Percentiles rank a stretch among this genome's conserved stretches.
phyloP scores from a whole-genome alignment of 331 rosid genomes.

The Pyrus hybrid region DNA sequence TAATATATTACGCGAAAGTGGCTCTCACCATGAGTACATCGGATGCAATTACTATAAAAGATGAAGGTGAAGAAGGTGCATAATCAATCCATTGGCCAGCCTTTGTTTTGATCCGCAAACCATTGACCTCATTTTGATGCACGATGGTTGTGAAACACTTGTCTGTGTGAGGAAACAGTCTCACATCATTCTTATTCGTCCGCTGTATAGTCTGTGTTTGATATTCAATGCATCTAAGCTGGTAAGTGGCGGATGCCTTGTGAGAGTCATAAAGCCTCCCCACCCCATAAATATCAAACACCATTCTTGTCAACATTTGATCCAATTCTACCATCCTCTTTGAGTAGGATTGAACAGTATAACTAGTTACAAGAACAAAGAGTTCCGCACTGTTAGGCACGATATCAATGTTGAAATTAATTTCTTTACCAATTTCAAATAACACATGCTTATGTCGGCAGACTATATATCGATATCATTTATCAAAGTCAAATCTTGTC shows the following conservation, averaged over 20 bases:
- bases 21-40: conserved; percentile 12
- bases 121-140: conserved; percentile 11
- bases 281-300: too few relatives aligned
- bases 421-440: too few relatives aligned
- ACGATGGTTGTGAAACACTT: conserved; percentile 9
- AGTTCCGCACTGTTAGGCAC: not conserved
- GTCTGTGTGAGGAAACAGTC: conserved; percentile 16
- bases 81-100: conserved; percentile 16
- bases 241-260: conserved; percentile 4
- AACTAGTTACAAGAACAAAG: too few relatives aligned
- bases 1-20: not conserved
- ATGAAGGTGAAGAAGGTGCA: not conserved
- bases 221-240: conserved; percentile 10
- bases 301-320: too few relatives aligned
- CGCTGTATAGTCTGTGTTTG: not conserved
- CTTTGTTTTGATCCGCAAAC: conserved; percentile 18
- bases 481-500: too few relatives aligned
- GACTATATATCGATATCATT: too few relatives aligned
- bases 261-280: conserved; percentile 1
- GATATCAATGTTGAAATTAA: too few relatives aligned
- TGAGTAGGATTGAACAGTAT: too few relatives aligned
- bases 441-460: too few relatives aligned
- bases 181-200: not conserved
- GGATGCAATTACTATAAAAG: conserved; percentile 9
- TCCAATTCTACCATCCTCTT: too few relatives aligned